A percentile compares a stretch with the other conserved stretches of the same genome.
These are phyloP conservation scores for Ophiostoma pallidulum DNA, from an alignment of 2,329 filamentous ascomycete species.

Conservation along the genomic window DNA sequence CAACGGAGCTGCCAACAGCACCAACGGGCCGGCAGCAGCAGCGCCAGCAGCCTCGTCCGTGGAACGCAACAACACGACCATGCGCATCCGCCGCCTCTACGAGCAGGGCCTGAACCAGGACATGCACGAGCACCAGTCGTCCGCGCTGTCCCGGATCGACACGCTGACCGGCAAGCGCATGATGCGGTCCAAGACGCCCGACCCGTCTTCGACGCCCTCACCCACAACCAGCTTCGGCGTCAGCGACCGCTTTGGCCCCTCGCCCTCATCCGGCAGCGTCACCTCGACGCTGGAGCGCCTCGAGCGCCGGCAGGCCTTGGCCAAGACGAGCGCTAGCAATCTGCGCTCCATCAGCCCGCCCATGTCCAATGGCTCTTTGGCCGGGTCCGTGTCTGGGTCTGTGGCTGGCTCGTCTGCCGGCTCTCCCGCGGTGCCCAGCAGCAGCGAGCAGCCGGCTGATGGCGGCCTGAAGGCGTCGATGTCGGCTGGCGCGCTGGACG, in stretches of 20 bases:
- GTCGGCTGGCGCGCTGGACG: constrained; percentile 26
- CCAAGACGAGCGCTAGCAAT: constrained; percentile 59
- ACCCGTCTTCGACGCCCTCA: constrained; percentile 35
- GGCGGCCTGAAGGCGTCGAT: constrained; percentile 18
- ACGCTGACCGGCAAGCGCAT: constrained; percentile 59
- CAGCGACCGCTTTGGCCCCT: constrained; percentile 31
- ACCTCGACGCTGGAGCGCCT: constrained; percentile 10
- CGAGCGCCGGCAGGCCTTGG: constrained; percentile 31
- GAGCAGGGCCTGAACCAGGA: constrained; percentile 75
- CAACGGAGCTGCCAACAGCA: too few species aligned
- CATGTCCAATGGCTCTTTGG: too few species aligned
- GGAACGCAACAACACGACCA: constrained; percentile 58
- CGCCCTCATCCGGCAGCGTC: background rate
- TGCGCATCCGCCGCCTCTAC: constrained; percentile 67
- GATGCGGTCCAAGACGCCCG: constrained; percentile 39
- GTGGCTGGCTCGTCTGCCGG: constrained; percentile 29
- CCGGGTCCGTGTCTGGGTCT: too few species aligned
- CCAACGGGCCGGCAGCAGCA: too few species aligned
- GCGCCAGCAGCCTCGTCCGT: constrained; percentile 32
- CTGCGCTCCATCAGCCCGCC: constrained; percentile 49
- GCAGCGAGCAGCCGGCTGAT: constrained; percentile 6
- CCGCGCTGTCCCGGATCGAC: constrained; percentile 69
- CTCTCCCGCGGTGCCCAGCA: constrained; percentile 25
- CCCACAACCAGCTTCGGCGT: constrained; percentile 37
- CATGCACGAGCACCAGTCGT: constrained; percentile 68